Evolutionary conservation across 352 stramenopile genomes (phyloP).

Genomic region (Elongisporangium anandrum): DNA sequence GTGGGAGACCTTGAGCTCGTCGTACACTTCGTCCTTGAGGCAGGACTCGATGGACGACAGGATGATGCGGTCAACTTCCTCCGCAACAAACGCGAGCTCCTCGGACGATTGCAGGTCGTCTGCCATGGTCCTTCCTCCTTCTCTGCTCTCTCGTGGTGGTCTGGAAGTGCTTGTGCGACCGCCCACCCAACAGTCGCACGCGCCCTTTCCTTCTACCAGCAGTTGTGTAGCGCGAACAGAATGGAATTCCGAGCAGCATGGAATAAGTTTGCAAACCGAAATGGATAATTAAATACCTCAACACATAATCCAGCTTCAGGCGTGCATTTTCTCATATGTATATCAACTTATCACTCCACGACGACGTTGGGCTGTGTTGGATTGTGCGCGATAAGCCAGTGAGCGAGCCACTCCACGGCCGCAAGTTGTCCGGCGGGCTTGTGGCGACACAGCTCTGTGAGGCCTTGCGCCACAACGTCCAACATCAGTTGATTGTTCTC

Average conservation of each 20-base stretch:
- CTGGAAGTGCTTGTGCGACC: background rate
- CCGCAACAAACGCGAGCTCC: slow-evolving; percentile 88
- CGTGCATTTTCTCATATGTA: background rate
- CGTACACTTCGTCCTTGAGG: slow-evolving; percentile 85
- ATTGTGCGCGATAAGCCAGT: slow-evolving; percentile 86
- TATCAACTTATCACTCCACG: slow-evolving; percentile 20
- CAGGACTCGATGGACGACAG: slow-evolving; percentile 73
- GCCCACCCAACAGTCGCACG: background rate
- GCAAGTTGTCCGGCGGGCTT: slow-evolving; percentile 62
- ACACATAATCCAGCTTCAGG: background rate
- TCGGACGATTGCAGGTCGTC: slow-evolving; percentile 87
- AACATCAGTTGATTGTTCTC: slow-evolving; percentile 40
- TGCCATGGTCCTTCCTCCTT: slow-evolving; percentile 28
- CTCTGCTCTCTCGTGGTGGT: background rate
- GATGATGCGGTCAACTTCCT: slow-evolving; percentile 89
- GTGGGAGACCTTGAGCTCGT: slow-evolving; percentile 79
- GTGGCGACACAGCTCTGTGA: slow-evolving; percentile 77
- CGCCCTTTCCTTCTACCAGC: background rate
- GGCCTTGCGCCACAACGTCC: slow-evolving; percentile 65
- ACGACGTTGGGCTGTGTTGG: slow-evolving; percentile 76
- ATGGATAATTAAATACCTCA: background rate
- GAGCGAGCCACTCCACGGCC: slow-evolving; percentile 78
- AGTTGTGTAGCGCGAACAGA: background rate
- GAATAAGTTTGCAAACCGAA: background rate
- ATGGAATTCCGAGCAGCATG: background rate